Percentiles rank a stretch among this genome's conserved stretches.
These are phyloP conservation scores for Neolentinus lepideus DNA, from an alignment of 1,284 basidiomycete species.

Conservation along the genomic window DNA sequence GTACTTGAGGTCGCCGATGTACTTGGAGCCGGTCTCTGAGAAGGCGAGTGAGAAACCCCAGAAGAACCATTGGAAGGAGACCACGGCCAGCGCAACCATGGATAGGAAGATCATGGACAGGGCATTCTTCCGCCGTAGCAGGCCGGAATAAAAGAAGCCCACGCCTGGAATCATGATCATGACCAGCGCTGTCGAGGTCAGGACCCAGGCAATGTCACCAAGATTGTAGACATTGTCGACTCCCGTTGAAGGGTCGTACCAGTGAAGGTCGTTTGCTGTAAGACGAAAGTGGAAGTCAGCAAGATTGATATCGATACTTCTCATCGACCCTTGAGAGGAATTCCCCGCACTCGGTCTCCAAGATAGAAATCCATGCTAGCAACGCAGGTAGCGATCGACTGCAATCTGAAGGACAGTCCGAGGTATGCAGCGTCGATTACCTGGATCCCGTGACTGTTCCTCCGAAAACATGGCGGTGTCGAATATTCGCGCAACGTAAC, in stretches of 20 bases:
- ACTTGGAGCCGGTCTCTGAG: constrained; percentile 37
- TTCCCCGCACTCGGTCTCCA: no score
- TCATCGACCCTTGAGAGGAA: no score
- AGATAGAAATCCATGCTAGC: no score
- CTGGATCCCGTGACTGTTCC: no score
- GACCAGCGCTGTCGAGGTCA: constrained; percentile 68
- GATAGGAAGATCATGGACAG: constrained; percentile 88
- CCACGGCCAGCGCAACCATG: constrained; percentile 63
- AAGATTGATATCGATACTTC: no score
- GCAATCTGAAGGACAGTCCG: neutral
- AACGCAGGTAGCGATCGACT: no score
- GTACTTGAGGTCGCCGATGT: constrained; percentile 49
- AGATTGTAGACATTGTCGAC: constrained; percentile 49
- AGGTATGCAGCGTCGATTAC: neutral
- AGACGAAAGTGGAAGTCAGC: constrained; percentile 4
- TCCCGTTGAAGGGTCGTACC: constrained; percentile 31
- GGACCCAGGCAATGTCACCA: constrained; percentile 79
- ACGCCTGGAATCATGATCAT: constrained; percentile 93
- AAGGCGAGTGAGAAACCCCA: constrained; percentile 42
- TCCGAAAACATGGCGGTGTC: no score
- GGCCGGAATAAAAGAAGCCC: constrained; percentile 88
- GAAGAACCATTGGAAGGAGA: constrained; percentile 47
- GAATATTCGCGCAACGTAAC: no score
- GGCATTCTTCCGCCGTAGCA: constrained; percentile 83
- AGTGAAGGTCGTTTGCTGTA: constrained; percentile 22